Base-by-base conservation (phyloP, 352 stramenopile genomes). In the Phytophthora sp. region DNA sequence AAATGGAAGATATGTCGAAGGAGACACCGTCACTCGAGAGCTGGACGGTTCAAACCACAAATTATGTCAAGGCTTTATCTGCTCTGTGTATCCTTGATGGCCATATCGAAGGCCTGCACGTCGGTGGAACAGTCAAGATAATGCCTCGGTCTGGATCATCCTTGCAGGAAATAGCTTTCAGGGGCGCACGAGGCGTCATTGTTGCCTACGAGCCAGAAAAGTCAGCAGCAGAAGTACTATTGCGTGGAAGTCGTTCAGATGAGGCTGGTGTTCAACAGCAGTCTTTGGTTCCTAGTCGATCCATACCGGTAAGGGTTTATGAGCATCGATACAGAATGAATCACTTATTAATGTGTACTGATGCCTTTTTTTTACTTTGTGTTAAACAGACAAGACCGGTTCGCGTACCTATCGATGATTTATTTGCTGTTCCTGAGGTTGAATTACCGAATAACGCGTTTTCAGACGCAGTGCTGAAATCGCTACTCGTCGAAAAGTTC, bases 51-150 rank as follows among this genome's bases (percentile, higher is more conserved):
- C 79, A 91, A 60, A 85, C 64, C 11, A 55, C 63, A 4, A 71
- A 53, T 27, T 89, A 92, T 41, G 54, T 88, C 31, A 87, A 77
- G 24, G 87, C 87, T 13, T 67, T 95, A 21, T 91, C 86, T 20
- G 84, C 87, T 10, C 62, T 96, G 3, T 95, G 81, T 35, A 77
- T 96, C 8, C 71, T 96, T 5, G 86, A 94, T 58, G 88, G 88
- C 1, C 85, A 96, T 43, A 90, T 94, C 52, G 88, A 95, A 76
- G 84, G 83, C 5, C 54, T 96, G 13, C 88, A 83, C 20, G 73
- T 95, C 15, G 88, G 88, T 13, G 83, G 78, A 15, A 90, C 79
- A n/a, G 85, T 96, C 18, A 94, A 92, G 49, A 89, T 96, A 41
- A 76, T 94, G 59, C 88, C 86, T 20, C 83, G 83, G 32, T 71